Evolutionary conservation across 2,329 filamentous ascomycete genomes (phyloP).

Genomic region (Myrmaecium sp.): DNA sequence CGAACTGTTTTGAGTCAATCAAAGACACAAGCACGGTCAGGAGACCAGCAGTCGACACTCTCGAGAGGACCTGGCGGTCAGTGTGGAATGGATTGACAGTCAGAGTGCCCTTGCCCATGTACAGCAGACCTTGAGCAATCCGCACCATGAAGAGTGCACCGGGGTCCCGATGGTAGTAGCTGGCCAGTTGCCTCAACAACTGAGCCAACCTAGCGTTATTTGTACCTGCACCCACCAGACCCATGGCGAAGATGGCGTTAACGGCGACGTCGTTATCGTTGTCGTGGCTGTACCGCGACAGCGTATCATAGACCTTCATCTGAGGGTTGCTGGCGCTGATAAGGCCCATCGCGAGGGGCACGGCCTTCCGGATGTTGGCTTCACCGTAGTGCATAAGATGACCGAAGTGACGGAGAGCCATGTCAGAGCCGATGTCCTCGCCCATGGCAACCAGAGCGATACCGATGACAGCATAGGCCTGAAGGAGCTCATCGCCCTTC

Average conservation of each 20-base stretch:
- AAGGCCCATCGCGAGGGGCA: constrained; percentile 89
- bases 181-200: constrained; percentile 81
- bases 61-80: constrained; percentile 85
- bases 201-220: constrained; percentile 96
- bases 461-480: constrained; percentile 89
- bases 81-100: constrained; percentile 98
- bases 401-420: constrained; percentile 93
- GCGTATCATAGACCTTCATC: constrained; percentile 98
- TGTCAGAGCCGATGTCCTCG: constrained; percentile 94
- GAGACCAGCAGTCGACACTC: constrained; percentile 76
- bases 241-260: constrained; percentile 99
- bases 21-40: constrained; percentile 81
- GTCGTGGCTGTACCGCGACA: constrained; percentile 95
- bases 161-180: constrained; percentile 94
- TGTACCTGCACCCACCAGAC: constrained; percentile 85
- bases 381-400: constrained; percentile 99
- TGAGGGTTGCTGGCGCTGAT: constrained; percentile 96
- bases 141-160: constrained; percentile 98
- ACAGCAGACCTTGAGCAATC: constrained; percentile 89
- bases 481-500: constrained; percentile 86
- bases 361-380: constrained; percentile 88
- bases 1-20: constrained; percentile 85
- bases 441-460: constrained; percentile 94
- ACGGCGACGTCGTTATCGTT: constrained; percentile 96
- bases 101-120: constrained; percentile 98